Base-by-base conservation (phyloP, 495 filamentous ascomycete species). In the Aspergillus bertholletiae region DNA sequence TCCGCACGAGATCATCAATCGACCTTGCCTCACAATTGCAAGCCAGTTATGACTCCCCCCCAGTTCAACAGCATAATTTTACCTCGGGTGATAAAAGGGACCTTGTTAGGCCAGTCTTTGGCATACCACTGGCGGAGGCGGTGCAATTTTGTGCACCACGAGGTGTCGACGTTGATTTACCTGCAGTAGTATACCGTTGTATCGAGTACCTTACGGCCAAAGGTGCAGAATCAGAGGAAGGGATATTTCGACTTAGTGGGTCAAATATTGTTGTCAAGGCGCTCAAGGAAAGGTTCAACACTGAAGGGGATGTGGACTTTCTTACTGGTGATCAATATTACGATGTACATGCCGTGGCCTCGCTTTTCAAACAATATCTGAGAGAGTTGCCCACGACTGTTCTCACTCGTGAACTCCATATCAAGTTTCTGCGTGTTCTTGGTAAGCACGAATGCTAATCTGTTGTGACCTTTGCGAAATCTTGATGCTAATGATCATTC, bases 171-270 rank as follows among this genome's bases (percentile, higher is more conserved):
- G 83, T 88, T 18, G 83, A 87, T 44, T 75, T 98, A 30, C 94
- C 94, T 7, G 90, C 95, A n/a, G 94, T 97, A 1, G 92, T 97
- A 39, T 97, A 96, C 74, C 88, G 94, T 41, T 97, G 92, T 61
- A 88, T 98, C 57, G 90, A 97, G 66, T 98, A 96, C 68, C 80
- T 98, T 22, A 85, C 89, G 46, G 80, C 84, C 13, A 91, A 96
- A 72, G 84, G 87, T 50, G 95, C 93, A 35, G 80, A 87, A 17
- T 77, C 72, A 20, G 94, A 98, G 67, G 94, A 98, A 70, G 94
- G 94, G 34, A 97, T 98, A 22, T 98, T 98, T 79, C 85, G 94
- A 24, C 75, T 98, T 47, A 97, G 90, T 59, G 94, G 94, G 22
- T 96, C 93, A 0, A 97, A 94, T 63, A 83, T 93, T 49, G 87